Conservation (phyloP, 805 yeast species). For the Myxozyma geophila region DNA sequence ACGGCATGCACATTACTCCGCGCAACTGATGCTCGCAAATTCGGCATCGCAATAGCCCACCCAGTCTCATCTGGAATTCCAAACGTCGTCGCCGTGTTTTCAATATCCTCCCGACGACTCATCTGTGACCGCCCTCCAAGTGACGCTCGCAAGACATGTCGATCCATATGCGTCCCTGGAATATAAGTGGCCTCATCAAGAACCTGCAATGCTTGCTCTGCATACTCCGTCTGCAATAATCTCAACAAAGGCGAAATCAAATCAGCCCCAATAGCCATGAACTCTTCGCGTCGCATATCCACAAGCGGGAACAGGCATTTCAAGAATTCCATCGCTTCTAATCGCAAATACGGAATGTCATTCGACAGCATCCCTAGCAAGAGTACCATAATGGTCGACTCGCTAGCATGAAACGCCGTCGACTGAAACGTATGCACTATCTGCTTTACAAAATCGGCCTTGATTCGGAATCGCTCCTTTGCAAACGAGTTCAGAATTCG, state of each 20-base stretch:
- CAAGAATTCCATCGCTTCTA: conserved; percentile 76
- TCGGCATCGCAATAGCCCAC: conserved; percentile 97
- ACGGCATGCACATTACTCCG: conserved; percentile 95
- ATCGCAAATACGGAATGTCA: conserved; percentile 74
- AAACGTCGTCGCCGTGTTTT: conserved; percentile 83
- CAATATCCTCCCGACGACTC: conserved; percentile 68
- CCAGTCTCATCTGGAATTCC: conserved; percentile 96
- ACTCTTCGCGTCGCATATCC: conserved; percentile 76
- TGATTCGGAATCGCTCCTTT: conserved; percentile 82
- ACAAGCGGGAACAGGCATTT: conserved; percentile 75
- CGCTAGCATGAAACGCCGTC: conserved; percentile 71
- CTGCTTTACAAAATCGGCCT: conserved; percentile 85
- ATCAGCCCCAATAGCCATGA: conserved; percentile 92
- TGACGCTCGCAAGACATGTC: conserved; percentile 88
- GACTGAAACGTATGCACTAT: conserved; percentile 70
- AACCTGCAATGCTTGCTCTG: conserved; percentile 86
- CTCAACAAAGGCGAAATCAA: conserved; percentile 87
- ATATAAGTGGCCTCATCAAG: conserved; percentile 81
- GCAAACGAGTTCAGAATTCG: conserved; percentile 77
- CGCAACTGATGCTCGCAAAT: conserved; percentile 83
- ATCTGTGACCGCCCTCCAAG: conserved; percentile 74
- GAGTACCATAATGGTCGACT: conserved; percentile 74
- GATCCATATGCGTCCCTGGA: conserved; percentile 89
- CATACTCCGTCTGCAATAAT: conserved; percentile 78
- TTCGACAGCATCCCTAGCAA: conserved; percentile 80